Evolutionary conservation across 2,329 filamentous ascomycete genomes (phyloP), one percentile per base, ranked within the genome.

Genomic region (Trematosphaeria pertusa): DNA sequence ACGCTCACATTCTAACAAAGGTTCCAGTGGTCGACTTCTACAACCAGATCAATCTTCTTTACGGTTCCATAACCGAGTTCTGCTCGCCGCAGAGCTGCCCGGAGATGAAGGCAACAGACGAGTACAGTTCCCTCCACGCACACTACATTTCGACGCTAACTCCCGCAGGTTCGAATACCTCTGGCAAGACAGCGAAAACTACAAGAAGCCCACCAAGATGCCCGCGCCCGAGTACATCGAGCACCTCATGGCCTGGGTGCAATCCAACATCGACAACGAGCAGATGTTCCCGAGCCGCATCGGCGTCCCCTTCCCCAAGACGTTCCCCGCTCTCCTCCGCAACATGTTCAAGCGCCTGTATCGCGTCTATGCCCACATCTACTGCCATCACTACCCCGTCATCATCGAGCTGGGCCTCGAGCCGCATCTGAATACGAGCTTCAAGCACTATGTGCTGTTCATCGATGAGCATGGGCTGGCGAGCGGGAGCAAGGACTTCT

Each of bases 291-390:
- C 94, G n/a, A 93, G 88, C 73, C 87, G 92, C 66, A 94, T 96
- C 69, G 90, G 94, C 58, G 92, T 97, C 9, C 89, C 93, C 3
- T 99, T 99, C 73, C 94, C 94, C 2, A 85, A 88, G 55, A 89
- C 90, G 58, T 97, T 97, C 72, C 81, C 93, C 61, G 87, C 87
- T 57, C 94, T 97, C 65, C 93, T 97, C 78, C 88, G 92, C 63
- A 94, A 97, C 75, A 97, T 99, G 88, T 97, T 99, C 85, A 99
- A 99, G 82, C 88, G 94, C 69, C 87, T 99, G 78, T 99, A 97
- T 81, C 89, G 94, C 49, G 93, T 97, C 61, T 99, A 99, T 69
- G 88, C 94, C 37, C 94, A 99, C 74, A 85, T 99, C 51, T 99
- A 99, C 79, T 97, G 96, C 83, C 90, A 92, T 46, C 94, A 99